phyloP scores from a whole-genome alignment of 1,139 yeast genomes.

The Kluyveromyces sp. region DNA sequence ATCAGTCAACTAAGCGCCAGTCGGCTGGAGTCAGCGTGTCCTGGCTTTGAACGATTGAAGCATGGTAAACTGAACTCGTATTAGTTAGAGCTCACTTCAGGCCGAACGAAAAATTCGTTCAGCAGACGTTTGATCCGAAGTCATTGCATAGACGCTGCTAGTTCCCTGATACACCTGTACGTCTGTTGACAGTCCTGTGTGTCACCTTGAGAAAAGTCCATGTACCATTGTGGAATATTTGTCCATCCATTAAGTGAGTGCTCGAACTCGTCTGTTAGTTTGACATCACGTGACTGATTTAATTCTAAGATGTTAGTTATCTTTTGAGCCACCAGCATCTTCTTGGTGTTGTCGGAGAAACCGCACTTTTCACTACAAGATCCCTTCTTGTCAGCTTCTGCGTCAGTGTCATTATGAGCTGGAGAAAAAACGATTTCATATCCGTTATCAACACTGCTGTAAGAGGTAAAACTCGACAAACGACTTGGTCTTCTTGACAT shows the following conservation, averaged over 20 bases:
- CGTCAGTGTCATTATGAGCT: background rate
- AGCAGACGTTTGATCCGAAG: no score
- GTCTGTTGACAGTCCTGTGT: background rate
- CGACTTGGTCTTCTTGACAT: constrained; percentile 1
- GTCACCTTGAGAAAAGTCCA: background rate
- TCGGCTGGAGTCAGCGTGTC: no score
- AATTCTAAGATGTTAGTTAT: background rate
- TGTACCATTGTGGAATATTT: background rate
- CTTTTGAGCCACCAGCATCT: background rate
- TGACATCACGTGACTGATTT: background rate
- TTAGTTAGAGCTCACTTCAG: no score
- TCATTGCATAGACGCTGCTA: background rate
- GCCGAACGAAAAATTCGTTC: no score
- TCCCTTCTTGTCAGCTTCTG: background rate
- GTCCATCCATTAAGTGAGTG: background rate
- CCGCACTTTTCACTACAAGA: background rate
- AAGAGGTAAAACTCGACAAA: constrained; percentile 8
- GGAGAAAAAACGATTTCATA: constrained; percentile 4
- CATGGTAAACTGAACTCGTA: no score
- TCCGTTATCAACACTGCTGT: constrained; percentile 7
- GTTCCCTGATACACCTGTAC: background rate
- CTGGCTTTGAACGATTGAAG: no score
- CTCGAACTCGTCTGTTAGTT: background rate
- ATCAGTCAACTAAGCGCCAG: no score
- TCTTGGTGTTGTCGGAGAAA: background rate